A percentile compares a stretch with the other conserved stretches of the same genome.
Conservation (phyloP, 176 grass and related monocot genomes). For the Chrysopogon serrulatus region DNA sequence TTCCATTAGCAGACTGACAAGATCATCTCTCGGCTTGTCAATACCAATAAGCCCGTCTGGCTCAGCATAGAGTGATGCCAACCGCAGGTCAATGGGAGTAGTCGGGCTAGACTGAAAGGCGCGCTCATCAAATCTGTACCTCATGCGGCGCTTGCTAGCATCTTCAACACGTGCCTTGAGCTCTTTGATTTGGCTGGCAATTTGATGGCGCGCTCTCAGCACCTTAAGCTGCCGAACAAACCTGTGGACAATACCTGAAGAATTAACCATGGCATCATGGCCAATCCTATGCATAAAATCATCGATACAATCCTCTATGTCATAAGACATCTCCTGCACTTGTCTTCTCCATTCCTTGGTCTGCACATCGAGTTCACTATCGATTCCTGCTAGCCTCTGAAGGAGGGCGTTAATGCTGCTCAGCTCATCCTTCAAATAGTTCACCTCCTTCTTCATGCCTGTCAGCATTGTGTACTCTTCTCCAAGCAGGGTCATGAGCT, state of each 20-base stretch:
- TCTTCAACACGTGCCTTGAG: slow-evolving; percentile 9
- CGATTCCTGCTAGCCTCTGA: not conserved
- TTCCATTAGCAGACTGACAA: not conserved
- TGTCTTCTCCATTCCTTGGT: slow-evolving; percentile 1
- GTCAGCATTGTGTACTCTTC: not conserved
- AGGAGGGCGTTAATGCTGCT: slow-evolving; percentile 14
- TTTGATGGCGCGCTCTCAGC: not conserved
- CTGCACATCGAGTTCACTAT: not conserved
- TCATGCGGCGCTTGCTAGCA: not conserved
- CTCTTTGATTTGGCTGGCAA: not conserved
- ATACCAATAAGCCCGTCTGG: not conserved
- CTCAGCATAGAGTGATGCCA: not conserved
- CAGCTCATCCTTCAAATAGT: slow-evolving; percentile 18
- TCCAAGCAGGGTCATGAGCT: not conserved
- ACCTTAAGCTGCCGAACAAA: not conserved
- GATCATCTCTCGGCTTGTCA: not conserved
- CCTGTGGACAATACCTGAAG: not conserved
- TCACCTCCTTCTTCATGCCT: not conserved
- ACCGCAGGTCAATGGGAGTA: not conserved
- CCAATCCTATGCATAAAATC: not conserved
- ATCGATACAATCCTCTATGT: slow-evolving; percentile 17
- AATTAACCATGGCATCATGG: not conserved
- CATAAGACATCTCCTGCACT: slow-evolving; percentile 14
- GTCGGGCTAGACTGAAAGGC: not conserved
- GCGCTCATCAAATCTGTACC: slow-evolving; percentile 17